Conservation (phyloP, 2,329 filamentous ascomycete genomes). For the Lasiodiplodia sp. region DNA sequence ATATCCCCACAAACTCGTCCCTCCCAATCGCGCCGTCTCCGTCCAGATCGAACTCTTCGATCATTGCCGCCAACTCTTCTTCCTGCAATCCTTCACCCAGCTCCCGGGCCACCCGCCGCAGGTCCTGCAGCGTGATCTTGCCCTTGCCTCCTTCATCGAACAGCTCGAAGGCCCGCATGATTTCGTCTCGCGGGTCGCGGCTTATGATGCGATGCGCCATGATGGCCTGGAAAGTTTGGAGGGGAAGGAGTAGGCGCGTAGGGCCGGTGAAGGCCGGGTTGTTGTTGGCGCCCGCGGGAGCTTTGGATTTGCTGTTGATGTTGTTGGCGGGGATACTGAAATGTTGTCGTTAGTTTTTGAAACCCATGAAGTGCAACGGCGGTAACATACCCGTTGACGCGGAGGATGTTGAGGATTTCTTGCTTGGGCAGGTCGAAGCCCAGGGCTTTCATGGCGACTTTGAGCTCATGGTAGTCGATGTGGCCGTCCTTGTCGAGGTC, state of each 20-base stretch:
- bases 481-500: conserved; percentile 93
- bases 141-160: conserved; percentile 95
- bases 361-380: conserved; percentile 5
- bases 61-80: conserved; percentile 92
- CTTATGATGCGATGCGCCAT: conserved; percentile 79
- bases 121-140: conserved; percentile 85
- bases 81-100: conserved; percentile 92
- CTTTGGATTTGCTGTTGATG: conserved; percentile 51
- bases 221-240: conserved; percentile 75
- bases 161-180: conserved; percentile 86
- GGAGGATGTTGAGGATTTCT: conserved; percentile 82
- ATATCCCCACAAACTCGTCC: conserved; percentile 73
- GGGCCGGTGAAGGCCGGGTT: conserved; percentile 41
- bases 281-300: conserved; percentile 6
- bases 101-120: conserved; percentile 86
- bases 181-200: conserved; percentile 89
- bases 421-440: conserved; percentile 90
- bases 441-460: conserved; percentile 92
- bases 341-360: conserved; percentile 43
- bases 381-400: conserved; percentile 69
- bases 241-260: conserved; percentile 74
- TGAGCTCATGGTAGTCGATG: conserved; percentile 98
- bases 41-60: conserved; percentile 96
- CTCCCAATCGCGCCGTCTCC: conserved; percentile 79
- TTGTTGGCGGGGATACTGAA: conserved; percentile 35